These are phyloP conservation scores for Cyclostephanos tholiformis DNA, from an alignment of 108 stramenopile genomes.

Conservation along the genomic window DNA sequence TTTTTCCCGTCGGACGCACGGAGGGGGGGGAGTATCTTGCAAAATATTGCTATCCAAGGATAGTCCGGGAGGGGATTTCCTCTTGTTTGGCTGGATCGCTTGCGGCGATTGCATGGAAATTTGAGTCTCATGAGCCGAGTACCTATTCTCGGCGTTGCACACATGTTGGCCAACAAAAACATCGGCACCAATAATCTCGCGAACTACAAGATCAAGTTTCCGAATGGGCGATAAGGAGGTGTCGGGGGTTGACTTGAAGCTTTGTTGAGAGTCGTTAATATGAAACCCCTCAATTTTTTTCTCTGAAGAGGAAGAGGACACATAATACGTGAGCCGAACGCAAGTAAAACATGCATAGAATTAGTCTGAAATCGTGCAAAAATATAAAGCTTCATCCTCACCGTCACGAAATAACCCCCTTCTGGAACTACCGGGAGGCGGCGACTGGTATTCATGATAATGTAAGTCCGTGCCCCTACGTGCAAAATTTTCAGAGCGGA, in stretches of 20 bases:
- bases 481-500: constrained; percentile 37
- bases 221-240: constrained; percentile 8
- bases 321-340: not conserved
- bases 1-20: not conserved
- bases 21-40: not conserved
- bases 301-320: constrained; percentile 11
- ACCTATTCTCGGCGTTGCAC: not conserved
- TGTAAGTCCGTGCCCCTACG: not conserved
- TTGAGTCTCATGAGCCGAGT: not conserved
- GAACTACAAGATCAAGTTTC: constrained; percentile 31
- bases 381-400: constrained; percentile 9
- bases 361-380: not conserved
- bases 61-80: constrained; percentile 10
- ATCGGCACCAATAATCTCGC: constrained; percentile 30
- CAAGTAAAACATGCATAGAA: not conserved
- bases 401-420: constrained; percentile 27
- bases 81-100: constrained; percentile 24
- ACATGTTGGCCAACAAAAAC: constrained; percentile 18
- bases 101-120: not conserved
- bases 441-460: constrained; percentile 2
- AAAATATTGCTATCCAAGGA: constrained; percentile 5
- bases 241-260: constrained; percentile 2
- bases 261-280: not conserved
- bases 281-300: constrained; percentile 35
- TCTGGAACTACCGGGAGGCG: not conserved